Base-by-base conservation (phyloP, 306 rosid species). In the Gastrolobium bilobum region DNA sequence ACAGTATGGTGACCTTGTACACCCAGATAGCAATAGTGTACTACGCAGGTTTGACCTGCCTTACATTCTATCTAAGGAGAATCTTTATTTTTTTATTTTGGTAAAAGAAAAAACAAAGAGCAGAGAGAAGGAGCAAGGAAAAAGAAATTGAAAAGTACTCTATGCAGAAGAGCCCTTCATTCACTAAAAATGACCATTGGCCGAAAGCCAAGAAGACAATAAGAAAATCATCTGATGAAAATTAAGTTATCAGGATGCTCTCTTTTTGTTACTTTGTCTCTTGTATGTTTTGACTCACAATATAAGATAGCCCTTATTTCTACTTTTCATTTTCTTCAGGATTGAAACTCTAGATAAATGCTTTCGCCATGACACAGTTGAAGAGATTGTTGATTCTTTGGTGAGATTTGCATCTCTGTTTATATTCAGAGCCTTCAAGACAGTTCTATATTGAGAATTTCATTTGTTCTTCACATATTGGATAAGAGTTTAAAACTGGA, bases 321-420 rank as follows among this genome's bases (percentile, higher is more conserved):
- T 50, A 59, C 54, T 64, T 35, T 64, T 71, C 61, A 69, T 59
- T 75, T 73, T 83, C 40, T 82, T 48, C 80, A 95, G 99, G 91
- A 83, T 88, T 61, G 97, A 95, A 86, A 70, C 46, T 68, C 47
- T 92, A 35, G 93, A 92, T 77, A 91, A 87, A 84, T 92, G 95
- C 89, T 95, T 95, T 85, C 2, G 88, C 79, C 92, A 73, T 77
- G 97, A 90, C 58, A 86, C 95, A 10, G 96, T 95, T 53, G 99
- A 95, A 82, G 99, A 95, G 86, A 95, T 95, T 66, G 89, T 92
- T 56, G 87, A 90, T 73, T 81, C 97, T 10, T 64, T 91, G 97
- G 99, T 94, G 77, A 83, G 84, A 65, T 74, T 73, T 77, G 10
- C 62, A 64, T 61, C 50, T 37, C 40, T 69, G 51, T 82, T 46